A percentile compares a stretch with the other conserved stretches of the same genome.
phyloP scores from a whole-genome alignment of 208 protist genomes.

The Naegleria fowleri region DNA sequence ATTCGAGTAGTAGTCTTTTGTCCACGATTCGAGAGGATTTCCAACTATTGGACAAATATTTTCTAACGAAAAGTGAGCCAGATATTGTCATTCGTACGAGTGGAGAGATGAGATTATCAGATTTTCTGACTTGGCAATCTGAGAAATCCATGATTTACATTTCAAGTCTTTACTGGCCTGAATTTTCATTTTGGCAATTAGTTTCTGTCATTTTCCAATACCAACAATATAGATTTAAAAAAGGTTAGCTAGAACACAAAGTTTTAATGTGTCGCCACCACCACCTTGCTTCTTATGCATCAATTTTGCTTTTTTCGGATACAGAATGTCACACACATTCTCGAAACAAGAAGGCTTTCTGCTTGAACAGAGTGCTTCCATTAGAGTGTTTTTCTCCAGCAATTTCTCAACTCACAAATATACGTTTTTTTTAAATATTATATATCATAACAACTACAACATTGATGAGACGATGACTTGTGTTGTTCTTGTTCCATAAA shows the following conservation, averaged over 20 bases:
- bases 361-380: too few species aligned
- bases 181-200: conserved; percentile 45
- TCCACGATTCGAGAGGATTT: neutral
- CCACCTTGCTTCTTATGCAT: too few species aligned
- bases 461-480: too few species aligned
- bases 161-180: conserved; percentile 42
- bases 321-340: too few species aligned
- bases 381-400: too few species aligned
- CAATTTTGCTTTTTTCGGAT: too few species aligned
- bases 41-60: neutral
- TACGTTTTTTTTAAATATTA: too few species aligned
- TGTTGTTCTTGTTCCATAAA: neutral
- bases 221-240: neutral
- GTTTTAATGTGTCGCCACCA: too few species aligned
- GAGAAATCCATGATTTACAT: neutral
- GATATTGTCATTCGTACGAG: conserved; percentile 68
- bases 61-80: conserved; percentile 19
- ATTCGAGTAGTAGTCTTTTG: too few species aligned
- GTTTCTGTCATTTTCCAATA: conserved; percentile 20
- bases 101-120: conserved; percentile 60
- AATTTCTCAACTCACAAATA: too few species aligned
- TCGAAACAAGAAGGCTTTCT: too few species aligned
- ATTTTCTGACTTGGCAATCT: conserved; percentile 65
- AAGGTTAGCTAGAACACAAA: neutral
- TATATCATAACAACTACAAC: too few species aligned